Evolutionary conservation across 1,139 yeast genomes (phyloP), one percentile per base, ranked within the genome.

Genomic region (Magnusiomyces suaveolens): DNA sequence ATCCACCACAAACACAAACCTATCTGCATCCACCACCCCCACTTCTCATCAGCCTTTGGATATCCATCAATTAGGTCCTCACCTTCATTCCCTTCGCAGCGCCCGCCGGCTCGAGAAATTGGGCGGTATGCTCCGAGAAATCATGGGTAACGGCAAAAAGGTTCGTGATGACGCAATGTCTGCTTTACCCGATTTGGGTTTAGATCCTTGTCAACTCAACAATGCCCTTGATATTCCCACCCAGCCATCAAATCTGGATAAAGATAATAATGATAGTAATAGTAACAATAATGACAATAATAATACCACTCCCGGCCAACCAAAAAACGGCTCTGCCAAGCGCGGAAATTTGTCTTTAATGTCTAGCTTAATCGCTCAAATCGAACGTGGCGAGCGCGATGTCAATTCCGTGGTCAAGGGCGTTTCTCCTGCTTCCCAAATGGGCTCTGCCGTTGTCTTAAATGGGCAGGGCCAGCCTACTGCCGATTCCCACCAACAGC

Each of bases 101-200:
- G 83, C 90, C 12, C 82, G 84, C 64, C 78, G 97, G 60, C 97
- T 89, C 68, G 97, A 90, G 66, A 89, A 88, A 66, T 74, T 90
- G 51, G 79, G 88, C 21, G 82, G 83, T 59, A 87, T 90, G 96
- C 76, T 92, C 60, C 87, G 87, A 62, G 96, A 87, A 65, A 75
- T 88, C 60, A 71, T 90, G 57, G 60, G 69, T 47, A 54, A 64
- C 26, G 89, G 90, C 12, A 85, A 85, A 63, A 86, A 84, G 66
- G 75, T 86, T 41, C 75, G 95, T 53, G 87, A 83, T 62, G 92
- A 82, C 62, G 95, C 95, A 1, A 82, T 84, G 52, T 79, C 85
- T 53, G 95, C 95, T 0, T 86, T 87, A n/a, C 94, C 95, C 0
- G 86, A 83, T 59, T 71, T 52, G 14, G 52, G 57, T 16, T 50